Evolutionary conservation across 2,329 filamentous ascomycete genomes (phyloP), one percentile per base, ranked within the genome.

Genomic region (Diaporthe citri): DNA sequence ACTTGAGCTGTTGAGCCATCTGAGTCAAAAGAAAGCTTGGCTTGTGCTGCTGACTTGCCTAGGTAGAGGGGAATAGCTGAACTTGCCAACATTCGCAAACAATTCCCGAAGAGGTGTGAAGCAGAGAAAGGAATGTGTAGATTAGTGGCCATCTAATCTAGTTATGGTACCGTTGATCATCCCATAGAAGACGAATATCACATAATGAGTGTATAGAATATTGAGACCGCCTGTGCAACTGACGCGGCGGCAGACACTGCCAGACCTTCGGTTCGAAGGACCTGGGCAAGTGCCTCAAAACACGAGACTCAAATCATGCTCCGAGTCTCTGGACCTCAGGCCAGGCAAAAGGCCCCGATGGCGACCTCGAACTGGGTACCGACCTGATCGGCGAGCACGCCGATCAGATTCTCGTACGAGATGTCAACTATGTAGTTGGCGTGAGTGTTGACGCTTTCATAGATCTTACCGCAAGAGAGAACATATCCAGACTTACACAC

Each of bases 81-180:
- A 20, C 22, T n/a, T 20, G 25, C 22, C 12, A 34, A 10, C 2
- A 22, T 4, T 1, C 4, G n/a, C 15, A 31, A n/a, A n/a, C 34
- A 25, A 34, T 5, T 25, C 22, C 13, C 17, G 22, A 48, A 31
- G 8, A n/a, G 9, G 20, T 15, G 41, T 4, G 0, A 17, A 15
- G 31, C 17, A 34, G 8, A 1, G 1, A 67, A 67, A 67, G 25
- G 64, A 67, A 36, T 41, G 64, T 52, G 46, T 39, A 39, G 64
- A 67, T 67, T 52, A 67, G 64, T 67, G 64, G 46, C 64, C 46
- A 28, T 39, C 64, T 52, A 67, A 52, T 67, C 31, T 52, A 17
- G n/a, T 10, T 28, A 13, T 28, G 39, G 8, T 8, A 28, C n/a
- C 34, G n/a, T 52, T 39, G 15, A 34, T 64, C 2, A 28, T 28